Evolutionary conservation across 805 yeast species (phyloP).

Genomic region (Nakazawaea ernobii): DNA sequence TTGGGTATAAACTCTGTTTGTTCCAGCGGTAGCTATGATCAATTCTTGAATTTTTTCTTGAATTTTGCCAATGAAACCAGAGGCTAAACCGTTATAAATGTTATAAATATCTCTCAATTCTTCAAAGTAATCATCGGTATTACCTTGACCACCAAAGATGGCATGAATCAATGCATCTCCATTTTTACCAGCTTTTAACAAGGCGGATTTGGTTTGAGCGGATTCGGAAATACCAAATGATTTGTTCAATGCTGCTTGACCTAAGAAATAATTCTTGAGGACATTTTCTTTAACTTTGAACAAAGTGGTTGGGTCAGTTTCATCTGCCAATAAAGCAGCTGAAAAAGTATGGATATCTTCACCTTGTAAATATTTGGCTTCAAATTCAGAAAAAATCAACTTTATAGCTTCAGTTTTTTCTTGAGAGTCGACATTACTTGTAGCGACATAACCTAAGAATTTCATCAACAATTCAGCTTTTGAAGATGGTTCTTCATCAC

Average conservation of each 20-base stretch:
- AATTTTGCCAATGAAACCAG: slow-evolving; percentile 64
- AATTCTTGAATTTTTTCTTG: slow-evolving; percentile 64
- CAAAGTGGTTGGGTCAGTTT: slow-evolving; percentile 57
- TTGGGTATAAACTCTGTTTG: slow-evolving; percentile 85
- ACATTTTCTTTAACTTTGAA: slow-evolving; percentile 64
- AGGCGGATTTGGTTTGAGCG: slow-evolving; percentile 26
- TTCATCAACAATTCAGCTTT: slow-evolving; percentile 79
- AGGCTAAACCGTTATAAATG: slow-evolving; percentile 68
- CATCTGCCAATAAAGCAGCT: slow-evolving; percentile 55
- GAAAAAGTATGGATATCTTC: slow-evolving; percentile 88
- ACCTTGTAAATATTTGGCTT: slow-evolving; percentile 67
- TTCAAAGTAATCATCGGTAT: slow-evolving; percentile 94
- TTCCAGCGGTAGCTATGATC: slow-evolving; percentile 66
- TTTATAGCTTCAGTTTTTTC: slow-evolving; percentile 53
- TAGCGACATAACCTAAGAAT: slow-evolving; percentile 68
- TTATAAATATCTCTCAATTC: slow-evolving; percentile 84
- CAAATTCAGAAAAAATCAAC: slow-evolving; percentile 76
- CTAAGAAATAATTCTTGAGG: slow-evolving; percentile 68
- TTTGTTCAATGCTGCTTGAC: slow-evolving; percentile 24
- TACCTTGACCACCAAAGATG: slow-evolving; percentile 98
- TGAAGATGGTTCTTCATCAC: slow-evolving; percentile 82
- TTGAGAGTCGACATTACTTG: slow-evolving; percentile 18
- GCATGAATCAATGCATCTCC: slow-evolving; percentile 65
- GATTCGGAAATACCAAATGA: slow-evolving; percentile 16
- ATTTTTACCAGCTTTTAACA: slow-evolving; percentile 57